Conservation (phyloP, 2,329 filamentous ascomycete species). For the Orbilia javanica region DNA sequence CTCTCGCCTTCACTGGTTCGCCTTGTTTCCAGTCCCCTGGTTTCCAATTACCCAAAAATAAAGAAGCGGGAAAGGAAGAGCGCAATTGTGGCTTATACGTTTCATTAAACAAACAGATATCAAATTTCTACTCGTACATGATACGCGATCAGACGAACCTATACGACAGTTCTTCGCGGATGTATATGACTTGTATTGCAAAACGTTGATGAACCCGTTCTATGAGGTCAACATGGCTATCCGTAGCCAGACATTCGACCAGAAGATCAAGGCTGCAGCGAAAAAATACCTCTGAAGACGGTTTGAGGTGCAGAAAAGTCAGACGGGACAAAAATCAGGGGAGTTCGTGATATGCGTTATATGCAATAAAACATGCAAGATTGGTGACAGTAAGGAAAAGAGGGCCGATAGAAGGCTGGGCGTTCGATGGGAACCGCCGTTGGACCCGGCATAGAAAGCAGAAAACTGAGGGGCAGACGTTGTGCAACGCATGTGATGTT, state of each 20-base stretch:
- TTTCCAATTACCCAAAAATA: constrained; percentile 21
- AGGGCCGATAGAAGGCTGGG: constrained; percentile 24
- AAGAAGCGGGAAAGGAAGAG: not conserved
- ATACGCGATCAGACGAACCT: constrained; percentile 93
- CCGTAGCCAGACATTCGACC: constrained; percentile 85
- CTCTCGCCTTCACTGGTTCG: constrained; percentile 16
- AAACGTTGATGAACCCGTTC: constrained; percentile 97
- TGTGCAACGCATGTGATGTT: constrained; percentile 59
- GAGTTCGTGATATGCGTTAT: constrained; percentile 37
- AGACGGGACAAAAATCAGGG: constrained; percentile 32
- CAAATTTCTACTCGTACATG: constrained; percentile 93
- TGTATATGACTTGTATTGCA: constrained; percentile 96
- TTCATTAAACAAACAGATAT: constrained; percentile 69
- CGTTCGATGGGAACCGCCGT: constrained; percentile 1
- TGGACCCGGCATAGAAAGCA: constrained; percentile 16
- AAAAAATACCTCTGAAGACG: constrained; percentile 83
- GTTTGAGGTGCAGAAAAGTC: constrained; percentile 7
- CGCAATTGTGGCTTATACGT: constrained; percentile 41
- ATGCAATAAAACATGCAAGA: constrained; percentile 52
- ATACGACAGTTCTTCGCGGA: constrained; percentile 94
- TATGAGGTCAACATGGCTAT: constrained; percentile 88
- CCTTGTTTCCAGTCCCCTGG: constrained; percentile 21
- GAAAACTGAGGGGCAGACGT: constrained; percentile 47
- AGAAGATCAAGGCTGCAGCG: constrained; percentile 84
- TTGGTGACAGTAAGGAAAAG: constrained; percentile 42